Evolutionary conservation across 2,329 filamentous ascomycete species (phyloP).

Genomic region (Pyrenochaeta sp.): DNA sequence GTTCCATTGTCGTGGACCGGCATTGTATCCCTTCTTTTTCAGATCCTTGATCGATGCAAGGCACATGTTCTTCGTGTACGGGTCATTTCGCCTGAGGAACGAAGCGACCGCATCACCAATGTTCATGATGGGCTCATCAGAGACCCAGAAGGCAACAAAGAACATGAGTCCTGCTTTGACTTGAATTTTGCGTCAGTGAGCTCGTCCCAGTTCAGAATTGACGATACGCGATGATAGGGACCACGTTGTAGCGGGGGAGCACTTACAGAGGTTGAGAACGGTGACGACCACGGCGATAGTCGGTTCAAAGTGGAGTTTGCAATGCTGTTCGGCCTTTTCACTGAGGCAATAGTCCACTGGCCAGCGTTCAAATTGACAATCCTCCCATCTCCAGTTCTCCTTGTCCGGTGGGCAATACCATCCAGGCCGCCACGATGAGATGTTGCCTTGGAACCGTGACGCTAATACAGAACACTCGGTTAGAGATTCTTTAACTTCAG

Average conservation of each 20-base stretch:
- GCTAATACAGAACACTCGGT: too few relatives aligned
- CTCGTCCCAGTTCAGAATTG: too few relatives aligned
- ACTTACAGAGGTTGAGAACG: constrained; percentile 18
- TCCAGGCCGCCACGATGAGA: constrained; percentile 10
- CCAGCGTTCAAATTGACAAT: neutral
- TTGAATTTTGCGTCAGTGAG: too few relatives aligned
- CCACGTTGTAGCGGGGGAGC: too few relatives aligned
- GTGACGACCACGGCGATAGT: constrained; percentile 22
- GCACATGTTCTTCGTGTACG: constrained; percentile 20
- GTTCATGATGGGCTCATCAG: constrained; percentile 27
- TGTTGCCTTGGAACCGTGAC: too few relatives aligned
- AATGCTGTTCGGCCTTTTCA: constrained; percentile 18
- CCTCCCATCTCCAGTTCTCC: neutral
- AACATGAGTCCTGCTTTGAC: constrained; percentile 31
- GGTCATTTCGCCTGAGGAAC: constrained; percentile 20
- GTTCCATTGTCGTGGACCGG: constrained; percentile 13
- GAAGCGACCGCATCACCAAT: constrained; percentile 33
- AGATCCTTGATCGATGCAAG: constrained; percentile 13
- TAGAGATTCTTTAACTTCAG: too few relatives aligned
- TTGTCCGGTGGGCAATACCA: constrained; percentile 4
- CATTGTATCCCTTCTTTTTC: constrained; percentile 1
- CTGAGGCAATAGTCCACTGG: constrained; percentile 28
- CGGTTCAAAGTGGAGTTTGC: constrained; percentile 25
- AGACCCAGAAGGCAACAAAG: constrained; percentile 12
- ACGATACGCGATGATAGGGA: too few relatives aligned